Base-by-base conservation (phyloP, 2,329 filamentous ascomycete species). In the Phyllachora maydis region DNA sequence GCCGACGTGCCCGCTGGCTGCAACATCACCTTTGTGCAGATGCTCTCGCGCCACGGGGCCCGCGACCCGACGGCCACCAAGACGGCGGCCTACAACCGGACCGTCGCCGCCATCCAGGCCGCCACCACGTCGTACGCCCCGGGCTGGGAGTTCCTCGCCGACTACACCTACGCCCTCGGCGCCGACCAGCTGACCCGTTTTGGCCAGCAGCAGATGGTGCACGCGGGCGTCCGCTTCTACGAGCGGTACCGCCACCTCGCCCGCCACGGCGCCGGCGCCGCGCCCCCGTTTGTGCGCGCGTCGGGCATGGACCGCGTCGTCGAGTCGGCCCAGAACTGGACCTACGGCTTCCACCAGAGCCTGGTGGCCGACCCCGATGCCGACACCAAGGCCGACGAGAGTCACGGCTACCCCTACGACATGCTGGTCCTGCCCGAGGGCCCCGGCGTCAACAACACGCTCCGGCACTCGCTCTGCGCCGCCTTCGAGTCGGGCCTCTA, bases 21-120 rank as follows among this genome's bases (percentile, higher is more conserved):
- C 47, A 51, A 62, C 8, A 50, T 85, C 35, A 85, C 71, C 3
- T 85, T 91, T 45, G 83, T 63, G 1, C 75, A 83, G 38, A 54
- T 83, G 13, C 59, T 93, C 22, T 82, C 79, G 12, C 69, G 83
- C 3, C 83, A 93, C 42, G 83, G 82, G 22, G 77, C 78, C 18
- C 65, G 83, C 24, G 75, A 79, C 40, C 83, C 83, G 1, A 91
- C 82, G 0, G 38, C 50, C 8, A 52, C 53, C 32, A 90, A 83
- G 51, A 64, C 69, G 1, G 40, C 43, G 8, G 40, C 45, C 5
- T 92, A 91, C 47, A 58, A 54, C 18, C 45, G 51, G 4, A 57
- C 77, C 6, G 54, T 92, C 25, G 42, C 57, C 14, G 62, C 61
- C 22, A 73, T 93, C 30, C 68, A 83, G 29, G 43, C 42, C 21